These are phyloP conservation scores for Liriodendron chinense DNA, from an alignment of 164 flowering plant species.

Conservation along the genomic window DNA sequence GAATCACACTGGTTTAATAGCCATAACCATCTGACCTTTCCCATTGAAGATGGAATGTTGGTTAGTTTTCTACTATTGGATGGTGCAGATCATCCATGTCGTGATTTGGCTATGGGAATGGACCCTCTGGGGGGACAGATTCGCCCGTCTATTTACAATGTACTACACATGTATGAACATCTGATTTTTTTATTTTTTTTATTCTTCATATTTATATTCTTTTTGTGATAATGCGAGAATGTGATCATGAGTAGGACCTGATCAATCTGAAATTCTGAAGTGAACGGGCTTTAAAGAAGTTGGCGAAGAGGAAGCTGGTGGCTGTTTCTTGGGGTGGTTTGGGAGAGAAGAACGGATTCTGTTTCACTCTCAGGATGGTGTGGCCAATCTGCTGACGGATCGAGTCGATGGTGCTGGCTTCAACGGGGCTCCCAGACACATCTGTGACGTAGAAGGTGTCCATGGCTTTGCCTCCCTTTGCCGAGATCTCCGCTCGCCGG, in stretches of 20 bases:
- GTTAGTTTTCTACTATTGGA: too few relatives aligned
- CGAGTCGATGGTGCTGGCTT: slow-evolving; percentile 60
- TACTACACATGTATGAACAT: neutral
- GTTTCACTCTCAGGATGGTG: slow-evolving; percentile 48
- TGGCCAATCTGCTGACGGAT: slow-evolving; percentile 66
- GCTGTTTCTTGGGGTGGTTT: slow-evolving; percentile 45
- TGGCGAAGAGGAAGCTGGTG: slow-evolving; percentile 55
- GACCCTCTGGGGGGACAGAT: too few relatives aligned
- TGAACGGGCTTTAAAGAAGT: slow-evolving; percentile 50
- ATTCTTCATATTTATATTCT: neutral
- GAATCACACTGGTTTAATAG: too few relatives aligned
- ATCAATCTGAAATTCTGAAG: slow-evolving; percentile 49
- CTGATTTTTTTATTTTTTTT: neutral
- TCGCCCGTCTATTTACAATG: too few relatives aligned
- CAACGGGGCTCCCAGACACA: slow-evolving; percentile 70
- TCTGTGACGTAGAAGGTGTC: slow-evolving; percentile 79
- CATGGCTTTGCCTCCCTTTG: slow-evolving; percentile 60
- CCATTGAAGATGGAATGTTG: too few relatives aligned
- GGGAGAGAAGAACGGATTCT: slow-evolving; percentile 23
- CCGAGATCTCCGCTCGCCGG: slow-evolving; percentile 74
- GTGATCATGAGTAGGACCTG: slow-evolving; percentile 44
- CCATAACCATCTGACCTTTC: too few relatives aligned
- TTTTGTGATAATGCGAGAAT: neutral
- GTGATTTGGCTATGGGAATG: too few relatives aligned
- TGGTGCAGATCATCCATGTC: too few relatives aligned